Conservation (phyloP, 352 stramenopile species). For the Thraustotheca clavata region DNA sequence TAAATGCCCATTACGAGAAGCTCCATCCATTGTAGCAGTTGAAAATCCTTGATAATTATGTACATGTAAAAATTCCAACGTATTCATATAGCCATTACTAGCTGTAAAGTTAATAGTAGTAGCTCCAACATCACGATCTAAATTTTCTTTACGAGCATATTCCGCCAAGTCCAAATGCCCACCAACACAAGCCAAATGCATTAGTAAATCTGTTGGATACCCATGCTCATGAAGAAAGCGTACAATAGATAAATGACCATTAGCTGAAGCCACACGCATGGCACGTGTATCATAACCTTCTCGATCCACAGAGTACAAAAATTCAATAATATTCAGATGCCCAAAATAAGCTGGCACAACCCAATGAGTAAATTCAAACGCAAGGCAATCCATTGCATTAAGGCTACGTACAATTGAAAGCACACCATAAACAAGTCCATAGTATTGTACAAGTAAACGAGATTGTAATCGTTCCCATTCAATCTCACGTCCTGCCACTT, state of each 20-base stretch:
- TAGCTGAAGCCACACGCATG: conserved; percentile 6
- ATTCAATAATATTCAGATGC: not conserved
- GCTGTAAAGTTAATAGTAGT: not conserved
- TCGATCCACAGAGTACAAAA: not conserved
- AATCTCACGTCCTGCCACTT: not conserved
- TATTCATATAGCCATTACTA: not conserved
- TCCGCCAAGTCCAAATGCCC: not conserved
- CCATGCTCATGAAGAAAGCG: conserved; percentile 2
- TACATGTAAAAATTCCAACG: not conserved
- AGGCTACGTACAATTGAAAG: not conserved
- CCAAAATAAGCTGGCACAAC: not conserved
- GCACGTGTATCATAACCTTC: not conserved
- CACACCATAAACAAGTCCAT: not conserved
- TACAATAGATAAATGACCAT: conserved; percentile 12
- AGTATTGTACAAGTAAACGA: not conserved
- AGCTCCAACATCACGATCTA: not conserved
- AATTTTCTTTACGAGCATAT: not conserved
- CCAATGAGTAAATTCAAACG: not conserved
- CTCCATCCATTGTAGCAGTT: not conserved
- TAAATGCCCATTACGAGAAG: not conserved
- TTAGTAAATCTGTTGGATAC: not conserved
- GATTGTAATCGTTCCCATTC: not conserved
- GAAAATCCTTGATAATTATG: not conserved
- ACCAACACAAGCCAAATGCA: not conserved
- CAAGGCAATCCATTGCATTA: not conserved